Evolutionary conservation across 2,329 filamentous ascomycete species (phyloP), one percentile per base, ranked within the genome.

Genomic region (Drechslera avenae): DNA sequence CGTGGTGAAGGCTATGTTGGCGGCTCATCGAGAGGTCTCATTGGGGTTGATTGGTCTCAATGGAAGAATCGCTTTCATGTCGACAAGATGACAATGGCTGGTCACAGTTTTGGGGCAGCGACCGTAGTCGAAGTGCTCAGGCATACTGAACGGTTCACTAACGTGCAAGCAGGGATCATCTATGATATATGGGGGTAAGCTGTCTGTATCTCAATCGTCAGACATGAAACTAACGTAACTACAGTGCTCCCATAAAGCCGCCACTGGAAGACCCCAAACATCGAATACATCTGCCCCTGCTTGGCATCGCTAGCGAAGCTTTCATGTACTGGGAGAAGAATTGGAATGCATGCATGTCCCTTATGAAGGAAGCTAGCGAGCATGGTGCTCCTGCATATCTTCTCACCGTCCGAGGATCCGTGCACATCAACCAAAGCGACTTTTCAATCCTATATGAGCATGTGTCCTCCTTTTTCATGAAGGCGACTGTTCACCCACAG

Each of bases 301-400:
- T 89, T 5, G 82, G 81, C 3, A 84, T 89, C 63, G 86, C 86
- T 40, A 83, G 80, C 5, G 86, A 89, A 68, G 86, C 84, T 0
- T 88, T 88, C 72, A 87, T 87, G 77, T 86, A 88, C 70, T 88
- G 86, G 86, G 78, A 81, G 17, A 76, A 79, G 2, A 89, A 88
- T 54, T 86, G 86, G 62, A 73, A 83, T 33, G 77, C 81, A 30
- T 78, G 87, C 8, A 76, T 81, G 54, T 74, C 76, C 0, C 73
- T 88, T 13, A 82, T 84, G 65, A 72, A 79, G 18, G 84, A 88
- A 69, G 81, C 78, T 1, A 77, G 74, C 32, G 75, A 76, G 8
- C 74, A 78, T 7, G 77, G 77, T 9, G 72, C 70, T 5, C 78
- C 77, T 8, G 69, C 77, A 5, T 80, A 76, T 64, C 68, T 79